These are phyloP conservation scores for Herpetomonas tarakana DNA, from an alignment of 208 protist species.

Conservation along the genomic window DNA sequence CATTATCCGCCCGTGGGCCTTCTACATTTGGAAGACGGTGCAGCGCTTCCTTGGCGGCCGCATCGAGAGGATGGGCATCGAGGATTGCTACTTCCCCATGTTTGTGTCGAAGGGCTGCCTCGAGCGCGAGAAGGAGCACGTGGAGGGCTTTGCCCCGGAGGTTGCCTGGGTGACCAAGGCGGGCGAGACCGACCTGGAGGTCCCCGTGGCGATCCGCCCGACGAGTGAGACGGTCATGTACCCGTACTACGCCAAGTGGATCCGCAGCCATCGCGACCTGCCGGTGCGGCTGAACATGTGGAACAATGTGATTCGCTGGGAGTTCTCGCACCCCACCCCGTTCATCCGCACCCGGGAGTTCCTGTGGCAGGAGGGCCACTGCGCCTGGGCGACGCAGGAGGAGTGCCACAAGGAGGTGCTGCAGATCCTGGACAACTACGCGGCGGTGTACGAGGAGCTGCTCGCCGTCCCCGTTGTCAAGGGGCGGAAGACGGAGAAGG, in stretches of 20 bases:
- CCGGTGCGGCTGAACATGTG: slow-evolving; percentile 98
- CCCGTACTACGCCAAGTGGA: slow-evolving; percentile 97
- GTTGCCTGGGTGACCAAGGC: slow-evolving; percentile 92
- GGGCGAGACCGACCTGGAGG: slow-evolving; percentile 82
- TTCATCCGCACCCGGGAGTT: slow-evolving; percentile 99
- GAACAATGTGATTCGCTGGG: slow-evolving; percentile 99
- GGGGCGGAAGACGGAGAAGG: slow-evolving; percentile 97
- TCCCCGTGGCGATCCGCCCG: slow-evolving; percentile 98
- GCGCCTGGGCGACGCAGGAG: slow-evolving; percentile 91
- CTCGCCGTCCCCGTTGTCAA: slow-evolving; percentile 97
- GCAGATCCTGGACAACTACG: slow-evolving; percentile 96
- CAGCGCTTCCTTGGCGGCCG: slow-evolving; percentile 74
- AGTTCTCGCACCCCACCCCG: slow-evolving; percentile 99
- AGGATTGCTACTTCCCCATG: slow-evolving; percentile 98
- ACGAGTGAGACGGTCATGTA: slow-evolving; percentile 99
- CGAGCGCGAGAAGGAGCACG: slow-evolving; percentile 97
- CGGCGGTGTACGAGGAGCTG: slow-evolving; percentile 95
- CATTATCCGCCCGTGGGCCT: slow-evolving; percentile 98
- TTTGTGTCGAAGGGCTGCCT: slow-evolving; percentile 97
- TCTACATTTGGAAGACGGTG: slow-evolving; percentile 96
- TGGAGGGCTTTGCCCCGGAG: slow-evolving; percentile 98
- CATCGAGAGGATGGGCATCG: slow-evolving; percentile 94
- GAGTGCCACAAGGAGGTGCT: slow-evolving; percentile 95
- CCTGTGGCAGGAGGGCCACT: slow-evolving; percentile 99
- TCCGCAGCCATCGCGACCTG: slow-evolving; percentile 97